These are phyloP conservation scores for Ophiostoma quercus DNA, from an alignment of 2,329 filamentous ascomycete species.

Conservation along the genomic window DNA sequence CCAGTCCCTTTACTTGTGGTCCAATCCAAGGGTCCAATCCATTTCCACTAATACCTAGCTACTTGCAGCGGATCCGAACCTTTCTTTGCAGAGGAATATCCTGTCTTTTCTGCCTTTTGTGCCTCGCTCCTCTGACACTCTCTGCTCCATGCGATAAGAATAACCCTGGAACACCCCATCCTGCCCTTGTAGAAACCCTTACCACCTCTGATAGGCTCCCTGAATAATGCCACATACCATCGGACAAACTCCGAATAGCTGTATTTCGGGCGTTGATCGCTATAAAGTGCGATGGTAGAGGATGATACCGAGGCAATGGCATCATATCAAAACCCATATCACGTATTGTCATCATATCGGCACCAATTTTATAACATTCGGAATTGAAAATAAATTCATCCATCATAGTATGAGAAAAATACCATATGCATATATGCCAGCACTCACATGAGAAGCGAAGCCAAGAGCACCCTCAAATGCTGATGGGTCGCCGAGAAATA, in stretches of 20 bases:
- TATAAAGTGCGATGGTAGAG: background rate
- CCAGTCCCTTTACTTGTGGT: background rate
- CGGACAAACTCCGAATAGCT: background rate
- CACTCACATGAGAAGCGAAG: background rate
- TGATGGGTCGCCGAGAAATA: conserved; percentile 1
- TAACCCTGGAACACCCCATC: background rate
- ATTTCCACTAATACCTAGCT: background rate
- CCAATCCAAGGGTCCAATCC: background rate
- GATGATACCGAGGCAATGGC: background rate
- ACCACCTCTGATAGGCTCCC: background rate
- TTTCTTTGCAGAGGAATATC: background rate
- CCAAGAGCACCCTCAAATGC: background rate
- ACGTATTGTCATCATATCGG: background rate
- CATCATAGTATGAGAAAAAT: too few relatives aligned
- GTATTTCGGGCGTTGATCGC: background rate
- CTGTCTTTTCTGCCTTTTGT: background rate
- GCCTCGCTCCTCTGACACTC: background rate
- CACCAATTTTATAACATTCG: background rate
- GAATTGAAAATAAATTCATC: background rate
- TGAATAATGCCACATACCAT: background rate
- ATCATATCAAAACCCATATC: background rate
- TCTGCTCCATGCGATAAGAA: background rate
- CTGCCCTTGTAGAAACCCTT: background rate
- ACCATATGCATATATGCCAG: background rate
- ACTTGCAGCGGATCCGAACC: background rate